Evolutionary conservation across 345 rosid genomes (phyloP).

Genomic region (Eucalyptus pauciflora): DNA sequence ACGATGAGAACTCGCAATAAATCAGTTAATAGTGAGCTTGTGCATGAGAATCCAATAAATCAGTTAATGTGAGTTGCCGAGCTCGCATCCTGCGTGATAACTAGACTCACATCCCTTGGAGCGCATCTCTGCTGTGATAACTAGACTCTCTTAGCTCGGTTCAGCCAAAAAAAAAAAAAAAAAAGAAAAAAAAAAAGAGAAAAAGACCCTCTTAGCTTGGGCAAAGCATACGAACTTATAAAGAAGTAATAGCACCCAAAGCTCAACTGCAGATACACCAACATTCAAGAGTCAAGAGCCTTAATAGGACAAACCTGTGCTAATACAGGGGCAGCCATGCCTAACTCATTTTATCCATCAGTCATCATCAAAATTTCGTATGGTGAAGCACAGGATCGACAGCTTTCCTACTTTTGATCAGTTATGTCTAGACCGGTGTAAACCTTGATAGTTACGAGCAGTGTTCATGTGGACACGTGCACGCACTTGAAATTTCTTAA

Average conservation of each 20-base stretch:
- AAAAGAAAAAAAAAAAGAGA: accelerated
- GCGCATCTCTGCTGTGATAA: neutral
- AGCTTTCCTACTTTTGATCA: neutral
- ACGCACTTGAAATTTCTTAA: neutral
- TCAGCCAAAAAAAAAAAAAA: neutral
- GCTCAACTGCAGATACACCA: neutral
- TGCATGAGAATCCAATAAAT: no score
- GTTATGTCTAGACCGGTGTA: neutral
- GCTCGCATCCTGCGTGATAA: no score
- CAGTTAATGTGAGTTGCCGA: no score
- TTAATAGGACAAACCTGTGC: neutral
- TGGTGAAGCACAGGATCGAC: neutral
- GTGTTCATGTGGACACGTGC: neutral
- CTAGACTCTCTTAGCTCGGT: neutral
- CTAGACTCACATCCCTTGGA: neutral
- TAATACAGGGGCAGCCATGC: neutral
- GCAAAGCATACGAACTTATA: neutral
- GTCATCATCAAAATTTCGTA: neutral
- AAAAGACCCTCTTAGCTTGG: neutral
- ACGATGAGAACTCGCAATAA: neutral
- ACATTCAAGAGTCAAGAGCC: neutral
- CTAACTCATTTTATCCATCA: neutral
- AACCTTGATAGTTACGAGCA: neutral
- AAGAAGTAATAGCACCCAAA: neutral
- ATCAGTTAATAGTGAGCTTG: neutral